Conservation (phyloP, 495 filamentous ascomycete species). For the Hypoxylon fragiforme region DNA sequence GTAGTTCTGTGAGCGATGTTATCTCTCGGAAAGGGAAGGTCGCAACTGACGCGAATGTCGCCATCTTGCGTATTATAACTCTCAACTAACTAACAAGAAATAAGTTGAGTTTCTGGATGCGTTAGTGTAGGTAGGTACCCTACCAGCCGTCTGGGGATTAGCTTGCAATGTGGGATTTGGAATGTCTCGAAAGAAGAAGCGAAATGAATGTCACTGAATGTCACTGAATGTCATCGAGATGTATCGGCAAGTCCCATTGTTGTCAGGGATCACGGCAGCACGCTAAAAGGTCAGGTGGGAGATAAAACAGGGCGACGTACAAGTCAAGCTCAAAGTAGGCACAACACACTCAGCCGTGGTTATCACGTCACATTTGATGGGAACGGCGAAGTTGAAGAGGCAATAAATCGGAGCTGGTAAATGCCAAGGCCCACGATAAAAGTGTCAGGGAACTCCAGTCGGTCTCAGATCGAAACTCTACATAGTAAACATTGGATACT, state of each 20-base stretch:
- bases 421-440: slow-evolving; percentile 9
- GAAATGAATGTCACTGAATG: neutral
- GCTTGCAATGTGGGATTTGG: too few relatives aligned
- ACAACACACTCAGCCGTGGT: slow-evolving; percentile 23
- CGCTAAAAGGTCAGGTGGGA: slow-evolving; percentile 4
- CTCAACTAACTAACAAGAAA: slow-evolving; percentile 7
- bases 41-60: slow-evolving; percentile 50
- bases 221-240: neutral
- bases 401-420: slow-evolving; percentile 18
- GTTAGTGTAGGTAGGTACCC: too few relatives aligned
- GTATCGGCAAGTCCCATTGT: slow-evolving; percentile 5
- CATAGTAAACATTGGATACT: neutral
- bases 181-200: too few relatives aligned
- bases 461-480: too few relatives aligned
- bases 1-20: slow-evolving; percentile 42
- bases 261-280: slow-evolving; percentile 5
- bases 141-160: too few relatives aligned
- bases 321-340: slow-evolving; percentile 1
- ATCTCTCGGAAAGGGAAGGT: slow-evolving; percentile 27
- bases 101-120: too few relatives aligned
- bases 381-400: slow-evolving; percentile 2
- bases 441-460: slow-evolving; percentile 17
- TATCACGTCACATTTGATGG: slow-evolving; percentile 15
- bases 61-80: slow-evolving; percentile 40
- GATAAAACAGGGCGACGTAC: too few relatives aligned